phyloP scores from a whole-genome alignment of 371 early-diverging fungal genomes.

The Parasitella parasitica region DNA sequence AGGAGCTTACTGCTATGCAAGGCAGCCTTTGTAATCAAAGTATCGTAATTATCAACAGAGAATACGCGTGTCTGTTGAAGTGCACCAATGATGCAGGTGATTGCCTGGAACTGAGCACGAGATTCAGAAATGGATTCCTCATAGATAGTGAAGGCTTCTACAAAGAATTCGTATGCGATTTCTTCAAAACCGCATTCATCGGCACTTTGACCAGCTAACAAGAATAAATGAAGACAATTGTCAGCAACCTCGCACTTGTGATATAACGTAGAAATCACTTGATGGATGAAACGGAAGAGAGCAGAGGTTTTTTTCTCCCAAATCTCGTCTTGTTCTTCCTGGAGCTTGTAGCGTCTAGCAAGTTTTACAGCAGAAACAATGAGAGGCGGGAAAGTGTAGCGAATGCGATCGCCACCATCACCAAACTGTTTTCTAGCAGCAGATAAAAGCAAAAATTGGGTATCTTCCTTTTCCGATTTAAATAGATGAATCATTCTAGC shows the following conservation, averaged over 20 bases:
- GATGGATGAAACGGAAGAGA: conserved; percentile 75
- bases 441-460: conserved; percentile 74
- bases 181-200: conserved; percentile 84
- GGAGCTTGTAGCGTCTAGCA: conserved; percentile 56
- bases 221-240: conserved; percentile 72
- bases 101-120: conserved; percentile 80
- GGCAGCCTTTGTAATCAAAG: conserved; percentile 85
- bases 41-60: conserved; percentile 83
- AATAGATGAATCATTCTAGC: conserved; percentile 84
- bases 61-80: conserved; percentile 77
- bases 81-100: conserved; percentile 79
- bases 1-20: conserved; percentile 85
- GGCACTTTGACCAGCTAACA: conserved; percentile 80
- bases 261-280: conserved; percentile 65
- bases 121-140: conserved; percentile 90
- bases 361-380: conserved; percentile 69
- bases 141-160: conserved; percentile 89
- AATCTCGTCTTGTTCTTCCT: conserved; percentile 57
- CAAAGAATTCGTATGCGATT: conserved; percentile 88
- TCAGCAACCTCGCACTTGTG: conserved; percentile 70
- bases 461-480: conserved; percentile 59
- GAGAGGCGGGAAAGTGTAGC: conserved; percentile 86
- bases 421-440: conserved; percentile 78
- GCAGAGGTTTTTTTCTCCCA: conserved; percentile 65
- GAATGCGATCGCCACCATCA: conserved; percentile 83